A percentile compares a stretch with the other conserved stretches of the same genome.
phyloP scores from a whole-genome alignment of 2,329 filamentous ascomycete species.

The Pestalotiopsis sp. region DNA sequence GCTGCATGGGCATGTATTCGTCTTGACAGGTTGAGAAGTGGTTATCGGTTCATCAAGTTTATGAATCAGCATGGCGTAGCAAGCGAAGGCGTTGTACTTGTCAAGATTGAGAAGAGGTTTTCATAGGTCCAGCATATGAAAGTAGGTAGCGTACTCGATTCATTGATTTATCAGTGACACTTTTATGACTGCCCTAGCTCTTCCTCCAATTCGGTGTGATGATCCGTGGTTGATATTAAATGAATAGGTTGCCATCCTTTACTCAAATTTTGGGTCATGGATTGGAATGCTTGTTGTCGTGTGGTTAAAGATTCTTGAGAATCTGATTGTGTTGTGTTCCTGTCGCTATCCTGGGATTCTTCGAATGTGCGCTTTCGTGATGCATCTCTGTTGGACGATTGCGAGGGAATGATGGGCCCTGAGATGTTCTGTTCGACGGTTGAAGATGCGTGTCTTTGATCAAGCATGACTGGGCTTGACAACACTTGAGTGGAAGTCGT shows the following conservation, averaged over 20 bases:
- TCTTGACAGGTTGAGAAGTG: slow-evolving; percentile 76
- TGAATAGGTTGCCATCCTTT: slow-evolving; percentile 27
- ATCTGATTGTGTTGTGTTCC: background rate
- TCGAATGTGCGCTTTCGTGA: background rate
- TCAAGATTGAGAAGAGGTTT: slow-evolving; percentile 67
- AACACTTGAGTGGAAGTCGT: background rate
- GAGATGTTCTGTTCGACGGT: background rate
- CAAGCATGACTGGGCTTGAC: background rate
- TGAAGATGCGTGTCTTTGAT: background rate
- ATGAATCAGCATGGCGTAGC: slow-evolving; percentile 69
- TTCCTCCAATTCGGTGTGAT: slow-evolving; percentile 38
- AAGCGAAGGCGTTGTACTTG: slow-evolving; percentile 71
- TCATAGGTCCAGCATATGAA: background rate
- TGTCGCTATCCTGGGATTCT: background rate
- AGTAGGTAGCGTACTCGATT: background rate
- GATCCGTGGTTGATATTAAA: slow-evolving; percentile 41
- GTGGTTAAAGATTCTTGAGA: background rate
- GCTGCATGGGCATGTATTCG: slow-evolving; percentile 89
- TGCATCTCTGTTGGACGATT: background rate
- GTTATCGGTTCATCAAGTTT: slow-evolving; percentile 78
- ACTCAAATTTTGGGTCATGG: slow-evolving; percentile 4
- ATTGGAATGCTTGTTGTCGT: background rate
- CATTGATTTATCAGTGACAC: background rate
- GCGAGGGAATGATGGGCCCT: no score
- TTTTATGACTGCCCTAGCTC: slow-evolving; percentile 32